Conservation (phyloP, 305 asterid genomes). For the Fraxinus xanthoxyloides region DNA sequence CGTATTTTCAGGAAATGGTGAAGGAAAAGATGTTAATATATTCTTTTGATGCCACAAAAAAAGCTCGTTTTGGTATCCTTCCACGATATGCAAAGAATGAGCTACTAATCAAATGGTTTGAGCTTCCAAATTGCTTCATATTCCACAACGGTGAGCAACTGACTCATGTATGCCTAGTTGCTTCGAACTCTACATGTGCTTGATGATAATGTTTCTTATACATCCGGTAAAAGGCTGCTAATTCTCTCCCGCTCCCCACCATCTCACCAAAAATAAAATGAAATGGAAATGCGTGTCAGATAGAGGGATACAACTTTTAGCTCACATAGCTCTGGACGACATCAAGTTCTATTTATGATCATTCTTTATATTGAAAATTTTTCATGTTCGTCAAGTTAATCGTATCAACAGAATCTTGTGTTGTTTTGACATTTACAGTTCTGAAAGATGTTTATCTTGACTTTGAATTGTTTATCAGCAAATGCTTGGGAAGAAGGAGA, state of each 20-base stretch:
- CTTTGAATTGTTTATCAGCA: constrained; percentile 40
- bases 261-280: neutral
- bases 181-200: neutral
- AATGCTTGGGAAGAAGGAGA: constrained; percentile 99
- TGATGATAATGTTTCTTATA: neutral
- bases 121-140: constrained; percentile 95
- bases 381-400: neutral
- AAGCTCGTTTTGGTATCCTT: constrained; percentile 92
- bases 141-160: constrained; percentile 79
- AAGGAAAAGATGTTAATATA: constrained; percentile 61
- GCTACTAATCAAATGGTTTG: constrained; percentile 81
- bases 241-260: neutral
- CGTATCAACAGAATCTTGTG: neutral
- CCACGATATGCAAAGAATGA: constrained; percentile 88
- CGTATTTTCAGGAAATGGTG: constrained; percentile 80
- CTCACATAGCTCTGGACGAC: neutral
- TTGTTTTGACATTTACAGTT: neutral
- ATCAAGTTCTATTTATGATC: neutral
- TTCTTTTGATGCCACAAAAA: constrained; percentile 71
- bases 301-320: neutral
- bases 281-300: neutral
- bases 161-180: constrained; percentile 15
- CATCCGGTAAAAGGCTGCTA: neutral
- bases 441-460: neutral
- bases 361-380: neutral